Evolutionary conservation across 2,329 filamentous ascomycete genomes (phyloP).

Genomic region (Phyllosticta ampelicida): DNA sequence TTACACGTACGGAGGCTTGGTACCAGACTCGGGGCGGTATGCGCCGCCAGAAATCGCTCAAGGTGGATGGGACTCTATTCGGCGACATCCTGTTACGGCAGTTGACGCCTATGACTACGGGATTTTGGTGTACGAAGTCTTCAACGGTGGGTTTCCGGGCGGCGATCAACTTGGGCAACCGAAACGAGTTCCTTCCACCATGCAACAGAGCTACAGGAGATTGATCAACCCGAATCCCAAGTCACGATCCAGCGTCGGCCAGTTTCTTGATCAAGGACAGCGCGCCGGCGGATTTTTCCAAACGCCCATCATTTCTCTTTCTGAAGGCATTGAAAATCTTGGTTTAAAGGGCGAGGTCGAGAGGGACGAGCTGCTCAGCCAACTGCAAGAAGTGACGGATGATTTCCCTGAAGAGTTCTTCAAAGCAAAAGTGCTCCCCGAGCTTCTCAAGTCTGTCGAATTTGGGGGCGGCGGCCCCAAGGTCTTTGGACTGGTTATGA

Average conservation of each 20-base stretch:
- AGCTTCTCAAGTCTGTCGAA: constrained; percentile 96
- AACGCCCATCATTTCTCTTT: constrained; percentile 81
- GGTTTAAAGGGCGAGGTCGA: constrained; percentile 79
- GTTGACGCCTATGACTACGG: constrained; percentile 84
- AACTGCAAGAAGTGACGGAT: constrained; percentile 76
- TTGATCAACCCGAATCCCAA: constrained; percentile 85
- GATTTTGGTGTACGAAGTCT: constrained; percentile 76
- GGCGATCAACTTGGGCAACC: constrained; percentile 74
- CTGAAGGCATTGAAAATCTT: constrained; percentile 84
- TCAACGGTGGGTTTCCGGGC: constrained; percentile 72
- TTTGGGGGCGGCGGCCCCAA: constrained; percentile 93
- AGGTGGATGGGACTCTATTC: constrained; percentile 84
- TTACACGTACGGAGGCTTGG: constrained; percentile 77
- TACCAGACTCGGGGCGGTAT: constrained; percentile 77
- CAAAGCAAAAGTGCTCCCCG: constrained; percentile 90
- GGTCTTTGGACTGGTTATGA: constrained; percentile 78
- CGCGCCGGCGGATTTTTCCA: constrained; percentile 82
- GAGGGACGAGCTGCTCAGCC: constrained; percentile 53
- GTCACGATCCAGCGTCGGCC: constrained; percentile 66
- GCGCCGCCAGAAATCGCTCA: constrained; percentile 77
- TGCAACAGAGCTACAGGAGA: constrained; percentile 86
- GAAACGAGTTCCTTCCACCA: constrained; percentile 72
- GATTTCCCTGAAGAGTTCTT: constrained; percentile 98
- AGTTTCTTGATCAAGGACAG: constrained; percentile 83
- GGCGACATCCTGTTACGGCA: constrained; percentile 67